phyloP scores from a whole-genome alignment of 257 asterid species.

The Verbena officinalis region DNA sequence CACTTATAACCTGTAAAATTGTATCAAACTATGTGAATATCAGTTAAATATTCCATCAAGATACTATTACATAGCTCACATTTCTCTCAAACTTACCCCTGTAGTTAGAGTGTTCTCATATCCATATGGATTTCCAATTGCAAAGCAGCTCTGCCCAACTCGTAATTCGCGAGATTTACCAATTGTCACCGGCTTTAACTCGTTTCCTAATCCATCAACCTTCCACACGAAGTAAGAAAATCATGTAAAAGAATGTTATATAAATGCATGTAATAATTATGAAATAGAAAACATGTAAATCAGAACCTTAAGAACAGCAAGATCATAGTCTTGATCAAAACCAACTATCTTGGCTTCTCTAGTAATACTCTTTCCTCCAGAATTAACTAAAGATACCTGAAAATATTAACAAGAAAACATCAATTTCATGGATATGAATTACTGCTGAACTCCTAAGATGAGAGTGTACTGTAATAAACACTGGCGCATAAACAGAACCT shows the following conservation, averaged over 20 bases:
- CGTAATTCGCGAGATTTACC: constrained; percentile 65
- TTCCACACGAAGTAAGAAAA: constrained; percentile 25
- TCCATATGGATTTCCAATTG: constrained; percentile 92
- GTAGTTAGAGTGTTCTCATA: constrained; percentile 84
- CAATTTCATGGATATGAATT: background rate
- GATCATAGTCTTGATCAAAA: constrained; percentile 75
- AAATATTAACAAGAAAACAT: background rate
- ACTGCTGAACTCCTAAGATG: constrained; percentile 2
- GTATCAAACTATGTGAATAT: background rate
- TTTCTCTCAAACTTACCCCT: constrained; percentile 57
- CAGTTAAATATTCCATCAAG: constrained; percentile 1
- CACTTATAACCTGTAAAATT: constrained; percentile 72
- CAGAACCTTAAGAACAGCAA: constrained; percentile 85
- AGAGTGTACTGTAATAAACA: constrained; percentile 2
- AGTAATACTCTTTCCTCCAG: constrained; percentile 56
- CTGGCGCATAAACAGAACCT: constrained; percentile 59
- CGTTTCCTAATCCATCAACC: constrained; percentile 70
- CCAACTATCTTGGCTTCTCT: constrained; percentile 74
- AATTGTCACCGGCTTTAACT: constrained; percentile 63
- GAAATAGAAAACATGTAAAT: background rate
- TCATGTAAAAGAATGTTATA: background rate
- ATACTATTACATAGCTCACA: background rate
- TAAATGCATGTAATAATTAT: background rate
- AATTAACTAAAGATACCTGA: constrained; percentile 70
- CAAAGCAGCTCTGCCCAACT: constrained; percentile 91